Conservation (phyloP, 768 basidiomycete genomes). For the Hebeloma cylindrosporum region DNA sequence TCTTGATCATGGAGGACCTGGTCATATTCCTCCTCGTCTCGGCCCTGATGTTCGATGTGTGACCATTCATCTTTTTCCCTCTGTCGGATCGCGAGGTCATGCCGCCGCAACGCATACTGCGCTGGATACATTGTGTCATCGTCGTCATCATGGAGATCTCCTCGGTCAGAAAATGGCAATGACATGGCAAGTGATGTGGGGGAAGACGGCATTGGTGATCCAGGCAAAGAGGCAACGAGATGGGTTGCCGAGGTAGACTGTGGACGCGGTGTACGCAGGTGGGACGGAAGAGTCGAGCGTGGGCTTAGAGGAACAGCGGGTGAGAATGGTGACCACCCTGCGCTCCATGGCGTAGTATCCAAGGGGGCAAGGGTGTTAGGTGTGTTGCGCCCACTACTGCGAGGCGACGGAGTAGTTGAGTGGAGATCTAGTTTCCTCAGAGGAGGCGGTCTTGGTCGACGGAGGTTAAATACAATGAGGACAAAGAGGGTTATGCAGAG, state of each 20-base stretch:
- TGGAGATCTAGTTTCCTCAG: slow-evolving; percentile 21
- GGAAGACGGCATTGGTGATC: slow-evolving; percentile 34
- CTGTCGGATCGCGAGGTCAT: slow-evolving; percentile 27
- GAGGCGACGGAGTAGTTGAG: slow-evolving; percentile 30
- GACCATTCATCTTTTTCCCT: slow-evolving; percentile 40
- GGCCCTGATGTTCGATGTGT: slow-evolving; percentile 20
- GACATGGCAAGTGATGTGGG: slow-evolving; percentile 34
- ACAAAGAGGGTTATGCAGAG: slow-evolving; percentile 52
- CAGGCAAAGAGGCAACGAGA: slow-evolving; percentile 42
- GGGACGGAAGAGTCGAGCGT: slow-evolving; percentile 33
- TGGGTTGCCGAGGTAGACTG: slow-evolving; percentile 30
- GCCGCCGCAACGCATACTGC: slow-evolving; percentile 46
- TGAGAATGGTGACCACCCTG: slow-evolving; percentile 44
- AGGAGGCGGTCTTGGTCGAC: slow-evolving; percentile 26
- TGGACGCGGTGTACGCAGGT: slow-evolving; percentile 41
- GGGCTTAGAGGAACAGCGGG: slow-evolving; percentile 39
- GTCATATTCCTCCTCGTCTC: slow-evolving; percentile 9
- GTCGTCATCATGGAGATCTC: slow-evolving; percentile 48
- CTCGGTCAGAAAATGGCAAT: slow-evolving; percentile 28
- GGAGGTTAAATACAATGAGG: slow-evolving; percentile 46
- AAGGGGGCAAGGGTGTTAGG: slow-evolving; percentile 22
- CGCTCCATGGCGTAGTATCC: slow-evolving; percentile 32
- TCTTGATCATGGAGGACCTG: slow-evolving; percentile 12
- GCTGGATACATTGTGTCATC: slow-evolving; percentile 51
- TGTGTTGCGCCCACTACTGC: slow-evolving; percentile 24